Evolutionary conservation across 345 rosid genomes (phyloP).

Genomic region (Populus pruinosa): DNA sequence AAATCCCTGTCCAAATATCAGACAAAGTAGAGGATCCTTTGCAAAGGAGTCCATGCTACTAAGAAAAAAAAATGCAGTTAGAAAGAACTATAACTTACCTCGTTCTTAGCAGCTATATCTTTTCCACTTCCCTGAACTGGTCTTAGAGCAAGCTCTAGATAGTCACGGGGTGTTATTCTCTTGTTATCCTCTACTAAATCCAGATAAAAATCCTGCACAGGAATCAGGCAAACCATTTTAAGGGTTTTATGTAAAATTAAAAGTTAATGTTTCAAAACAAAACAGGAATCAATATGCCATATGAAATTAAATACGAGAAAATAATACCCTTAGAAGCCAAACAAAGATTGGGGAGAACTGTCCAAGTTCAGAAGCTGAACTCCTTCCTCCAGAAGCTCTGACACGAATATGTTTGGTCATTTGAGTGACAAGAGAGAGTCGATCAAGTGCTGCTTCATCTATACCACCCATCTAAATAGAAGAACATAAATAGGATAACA

Average conservation of each 20-base stretch:
- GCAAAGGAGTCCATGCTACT: neutral
- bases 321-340: constrained; percentile 90
- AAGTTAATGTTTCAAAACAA: neutral
- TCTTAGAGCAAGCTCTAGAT: constrained; percentile 85
- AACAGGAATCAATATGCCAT: neutral
- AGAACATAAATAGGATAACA: neutral
- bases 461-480: constrained; percentile 82
- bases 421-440: constrained; percentile 94
- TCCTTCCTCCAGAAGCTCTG: constrained; percentile 80
- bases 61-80: neutral
- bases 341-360: constrained; percentile 96
- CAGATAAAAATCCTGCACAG: constrained; percentile 81
- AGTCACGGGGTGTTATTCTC: constrained; percentile 91
- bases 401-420: constrained; percentile 97
- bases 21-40: neutral
- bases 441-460: constrained; percentile 94
- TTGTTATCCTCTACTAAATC: constrained; percentile 77
- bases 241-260: neutral
- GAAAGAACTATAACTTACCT: constrained; percentile 45
- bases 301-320: neutral
- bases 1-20: neutral
- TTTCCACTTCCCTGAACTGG: constrained; percentile 76
- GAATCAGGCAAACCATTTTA: neutral
- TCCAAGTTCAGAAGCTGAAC: constrained; percentile 77
- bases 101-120: constrained; percentile 86